Conservation (phyloP, 495 filamentous ascomycete species). For the Daldinia caldariorum region DNA sequence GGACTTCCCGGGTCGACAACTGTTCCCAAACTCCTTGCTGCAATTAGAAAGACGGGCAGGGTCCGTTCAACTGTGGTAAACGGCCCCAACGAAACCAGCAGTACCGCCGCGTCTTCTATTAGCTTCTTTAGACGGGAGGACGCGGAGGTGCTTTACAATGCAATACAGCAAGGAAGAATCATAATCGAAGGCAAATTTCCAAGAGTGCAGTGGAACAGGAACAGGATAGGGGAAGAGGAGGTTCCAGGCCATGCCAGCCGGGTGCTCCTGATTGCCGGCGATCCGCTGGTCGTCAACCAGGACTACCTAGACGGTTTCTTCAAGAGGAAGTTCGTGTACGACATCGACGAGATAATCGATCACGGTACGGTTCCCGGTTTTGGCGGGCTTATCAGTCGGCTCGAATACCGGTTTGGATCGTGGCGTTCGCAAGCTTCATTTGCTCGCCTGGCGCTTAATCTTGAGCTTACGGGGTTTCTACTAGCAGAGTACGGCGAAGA, state of each 20-base stretch:
- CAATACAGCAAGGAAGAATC: slow-evolving; percentile 8
- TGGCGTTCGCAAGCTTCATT: slow-evolving; percentile 52
- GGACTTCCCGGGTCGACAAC: slow-evolving; percentile 14
- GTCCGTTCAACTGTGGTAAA: slow-evolving; percentile 31
- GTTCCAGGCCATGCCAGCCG: slow-evolving; percentile 18
- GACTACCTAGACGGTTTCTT: slow-evolving; percentile 28
- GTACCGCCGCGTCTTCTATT: slow-evolving; percentile 16
- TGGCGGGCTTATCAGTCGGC: slow-evolving; percentile 8
- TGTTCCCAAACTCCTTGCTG: not conserved
- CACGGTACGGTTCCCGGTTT: slow-evolving; percentile 6
- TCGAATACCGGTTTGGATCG: slow-evolving; percentile 54
- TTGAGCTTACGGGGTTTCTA: slow-evolving; percentile 38
- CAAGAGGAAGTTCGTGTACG: slow-evolving; percentile 33
- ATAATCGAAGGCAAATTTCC: not conserved
- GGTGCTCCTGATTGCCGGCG: slow-evolving; percentile 35
- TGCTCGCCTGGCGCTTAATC: slow-evolving; percentile 46
- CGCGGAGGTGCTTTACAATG: slow-evolving; percentile 9
- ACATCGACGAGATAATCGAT: slow-evolving; percentile 36
- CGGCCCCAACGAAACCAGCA: not conserved
- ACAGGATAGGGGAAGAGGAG: slow-evolving; percentile 10
- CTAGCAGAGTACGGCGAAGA: slow-evolving; percentile 17
- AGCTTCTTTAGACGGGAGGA: slow-evolving; percentile 27
- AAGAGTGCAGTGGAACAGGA: slow-evolving; percentile 18
- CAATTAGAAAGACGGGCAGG: slow-evolving; percentile 18
- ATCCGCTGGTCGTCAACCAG: slow-evolving; percentile 33